A percentile compares a stretch with the other conserved stretches of the same genome.
phyloP scores from a whole-genome alignment of 495 filamentous ascomycete species.

The Neurospora sublineolata region DNA sequence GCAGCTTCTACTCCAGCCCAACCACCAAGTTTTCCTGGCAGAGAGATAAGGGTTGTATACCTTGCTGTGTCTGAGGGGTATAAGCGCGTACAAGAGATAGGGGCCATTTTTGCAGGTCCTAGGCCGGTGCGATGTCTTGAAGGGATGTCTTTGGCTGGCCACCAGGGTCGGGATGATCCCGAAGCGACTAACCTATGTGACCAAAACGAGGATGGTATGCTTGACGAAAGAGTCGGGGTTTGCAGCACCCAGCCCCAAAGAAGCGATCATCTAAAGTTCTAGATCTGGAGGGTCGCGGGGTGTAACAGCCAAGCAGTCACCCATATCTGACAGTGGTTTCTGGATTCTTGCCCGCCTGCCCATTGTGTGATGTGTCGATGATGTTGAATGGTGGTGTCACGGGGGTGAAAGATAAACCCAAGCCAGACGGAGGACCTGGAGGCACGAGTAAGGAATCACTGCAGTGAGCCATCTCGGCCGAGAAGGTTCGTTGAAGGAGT shows the following conservation, averaged over 20 bases:
- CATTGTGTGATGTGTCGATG: background rate
- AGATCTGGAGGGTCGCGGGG: background rate
- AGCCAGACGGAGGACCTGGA: background rate
- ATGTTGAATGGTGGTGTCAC: background rate
- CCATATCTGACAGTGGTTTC: background rate
- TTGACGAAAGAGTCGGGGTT: background rate
- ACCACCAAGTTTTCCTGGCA: background rate
- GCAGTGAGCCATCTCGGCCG: background rate
- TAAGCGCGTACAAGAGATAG: too few species aligned
- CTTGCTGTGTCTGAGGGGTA: background rate
- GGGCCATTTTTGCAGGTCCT: too few species aligned
- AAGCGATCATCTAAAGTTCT: background rate
- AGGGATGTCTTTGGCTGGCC: background rate
- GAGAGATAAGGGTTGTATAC: background rate
- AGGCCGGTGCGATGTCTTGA: too few species aligned
- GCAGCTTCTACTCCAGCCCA: background rate
- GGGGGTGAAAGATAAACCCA: background rate
- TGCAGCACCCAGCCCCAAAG: background rate
- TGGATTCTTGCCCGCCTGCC: background rate
- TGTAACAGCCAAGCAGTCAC: background rate
- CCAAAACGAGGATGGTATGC: background rate
- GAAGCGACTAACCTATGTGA: background rate
- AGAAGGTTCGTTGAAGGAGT: background rate
- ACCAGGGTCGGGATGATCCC: background rate
- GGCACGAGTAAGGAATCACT: background rate